Evolutionary conservation across 2,329 filamentous ascomycete genomes (phyloP), one percentile per base, ranked within the genome.

Genomic region (Polychaeton citri): DNA sequence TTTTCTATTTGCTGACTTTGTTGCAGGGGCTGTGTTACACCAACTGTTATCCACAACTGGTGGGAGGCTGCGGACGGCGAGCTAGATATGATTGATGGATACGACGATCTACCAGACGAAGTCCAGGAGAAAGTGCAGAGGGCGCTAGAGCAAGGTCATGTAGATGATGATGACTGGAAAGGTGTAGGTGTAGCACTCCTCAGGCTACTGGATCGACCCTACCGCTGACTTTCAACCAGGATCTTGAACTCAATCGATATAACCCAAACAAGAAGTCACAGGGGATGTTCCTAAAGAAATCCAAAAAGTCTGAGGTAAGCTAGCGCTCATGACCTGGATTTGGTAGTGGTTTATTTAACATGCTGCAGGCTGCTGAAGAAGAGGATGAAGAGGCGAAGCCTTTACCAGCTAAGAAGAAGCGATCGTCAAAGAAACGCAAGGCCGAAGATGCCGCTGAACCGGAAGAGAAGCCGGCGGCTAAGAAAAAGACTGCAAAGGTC

Each of bases 161-260:
- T 96, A 48, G 79, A 81, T 46, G 70, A 84, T 30, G 79, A 83
- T 35, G 88, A 95, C 48, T 95, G 85, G 76, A 88, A 80, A 21
- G 85, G 85, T 9, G 86, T 93, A 70, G 62, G 81, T 66, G 17
- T 48, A 17, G 20, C 21, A 32, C 30, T 10, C 9, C 36, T 19
- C 30, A 43, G 19, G 18, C 17, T 16, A 19, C 35, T 41, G 43
- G 26, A 19, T 2, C 48, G 30, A 44, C 38, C 30, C 31, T 33
- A 10, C 38, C 39, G 28, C 46, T 52, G 34, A 49, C 37, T 15
- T 19, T 17, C 34, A 4, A 15, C 12, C 46, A 90, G 82, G 83
- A 92, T 45, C 64, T 73, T 3, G 79, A 81, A 51, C 72, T 74
- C 61, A 92, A 90, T 54, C 79, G 80, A 17, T 82, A 81, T 51